Evolutionary conservation across 2,329 filamentous ascomycete species (phyloP), one percentile per base, ranked within the genome.

Genomic region (Fusarium brachygibbosum): DNA sequence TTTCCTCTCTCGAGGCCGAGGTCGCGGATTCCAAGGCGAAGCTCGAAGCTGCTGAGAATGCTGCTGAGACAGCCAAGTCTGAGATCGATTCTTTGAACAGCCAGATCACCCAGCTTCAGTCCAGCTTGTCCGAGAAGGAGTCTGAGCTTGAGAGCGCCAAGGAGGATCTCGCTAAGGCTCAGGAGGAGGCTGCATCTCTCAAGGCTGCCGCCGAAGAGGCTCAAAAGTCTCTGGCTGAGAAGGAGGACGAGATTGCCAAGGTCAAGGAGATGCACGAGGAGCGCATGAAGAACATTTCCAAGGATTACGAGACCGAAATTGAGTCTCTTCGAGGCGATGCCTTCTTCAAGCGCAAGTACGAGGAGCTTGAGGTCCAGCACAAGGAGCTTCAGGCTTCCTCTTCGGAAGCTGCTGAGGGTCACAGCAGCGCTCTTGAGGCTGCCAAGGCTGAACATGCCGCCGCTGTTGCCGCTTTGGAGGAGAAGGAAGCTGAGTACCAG

Each of bases 261-360:
- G 77, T 89, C 63, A 84, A 88, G 76, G 79, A 81, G 41, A 85
- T 84, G 75, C 86, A 90, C 73, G 83, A 87, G 63, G 83, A 85
- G 69, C 86, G 88, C 74, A 82, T 91, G 69, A 82, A 86, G 76
- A 84, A 83, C 63, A 77, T 90, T 56, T 87, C 87, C 2, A 81
- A 86, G 66, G 88, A 90, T 69, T 89, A 89, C 68, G 86, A 90
- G 75, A 82, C 84, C n/a, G 88, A 90, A 76, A 90, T 91, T 55
- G 88, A 90, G 73, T 85, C 85, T 59, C 83, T 90, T 17, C 84
- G 85, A 58, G 88, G 87, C 23, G 87, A 90, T 66, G 87, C 88
- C 16, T 86, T 86, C 75, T 88, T 89, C 78, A 89, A 88, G 79
- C 85, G 86, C 68, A 87, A 89, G 77, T 90, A 87, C 64, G 84